phyloP scores from a whole-genome alignment of 371 early-diverging fungal genomes.

The Chytridium lagenaria region DNA sequence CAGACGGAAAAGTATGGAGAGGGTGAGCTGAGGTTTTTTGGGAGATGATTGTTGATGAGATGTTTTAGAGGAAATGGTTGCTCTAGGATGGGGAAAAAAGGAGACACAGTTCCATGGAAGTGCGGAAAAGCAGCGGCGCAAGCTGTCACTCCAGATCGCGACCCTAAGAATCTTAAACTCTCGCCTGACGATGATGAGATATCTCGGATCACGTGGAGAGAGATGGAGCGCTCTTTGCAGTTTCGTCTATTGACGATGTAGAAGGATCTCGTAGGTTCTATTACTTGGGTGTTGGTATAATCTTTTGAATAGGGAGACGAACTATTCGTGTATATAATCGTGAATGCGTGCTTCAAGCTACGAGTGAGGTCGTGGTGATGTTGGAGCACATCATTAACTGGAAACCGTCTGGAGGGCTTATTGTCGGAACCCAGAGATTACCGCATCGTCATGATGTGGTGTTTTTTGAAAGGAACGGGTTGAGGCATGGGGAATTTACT shows the following conservation, averaged over 20 bases:
- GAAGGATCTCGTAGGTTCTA: conserved; percentile 50
- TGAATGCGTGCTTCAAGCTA: conserved; percentile 81
- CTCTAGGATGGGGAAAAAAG: conserved; percentile 96
- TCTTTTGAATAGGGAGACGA: conserved; percentile 54
- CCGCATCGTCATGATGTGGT: conserved; percentile 88
- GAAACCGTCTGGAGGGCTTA: conserved; percentile 89
- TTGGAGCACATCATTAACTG: conserved; percentile 86
- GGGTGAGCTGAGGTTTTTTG: conserved; percentile 50
- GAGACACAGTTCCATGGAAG: conserved; percentile 98
- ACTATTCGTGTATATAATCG: conserved; percentile 82
- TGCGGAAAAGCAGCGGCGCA: conserved; percentile 83
- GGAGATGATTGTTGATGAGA: not conserved
- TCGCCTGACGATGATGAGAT: conserved; percentile 76
- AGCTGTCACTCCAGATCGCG: conserved; percentile 48
- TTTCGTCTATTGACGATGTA: conserved; percentile 68
- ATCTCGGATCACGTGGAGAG: conserved; percentile 89
- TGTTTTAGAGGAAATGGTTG: conserved; percentile 66
- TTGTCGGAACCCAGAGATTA: conserved; percentile 80
- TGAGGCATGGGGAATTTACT: conserved; percentile 92
- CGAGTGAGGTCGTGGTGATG: conserved; percentile 79
- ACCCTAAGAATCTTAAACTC: conserved; percentile 41
- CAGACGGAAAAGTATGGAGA: conserved; percentile 72
- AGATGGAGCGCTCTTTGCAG: conserved; percentile 83
- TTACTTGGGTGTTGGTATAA: too few relatives aligned
- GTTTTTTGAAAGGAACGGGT: conserved; percentile 94